Evolutionary conservation across 2,329 filamentous ascomycete genomes (phyloP).

Genomic region (Fusarium stilboides): DNA sequence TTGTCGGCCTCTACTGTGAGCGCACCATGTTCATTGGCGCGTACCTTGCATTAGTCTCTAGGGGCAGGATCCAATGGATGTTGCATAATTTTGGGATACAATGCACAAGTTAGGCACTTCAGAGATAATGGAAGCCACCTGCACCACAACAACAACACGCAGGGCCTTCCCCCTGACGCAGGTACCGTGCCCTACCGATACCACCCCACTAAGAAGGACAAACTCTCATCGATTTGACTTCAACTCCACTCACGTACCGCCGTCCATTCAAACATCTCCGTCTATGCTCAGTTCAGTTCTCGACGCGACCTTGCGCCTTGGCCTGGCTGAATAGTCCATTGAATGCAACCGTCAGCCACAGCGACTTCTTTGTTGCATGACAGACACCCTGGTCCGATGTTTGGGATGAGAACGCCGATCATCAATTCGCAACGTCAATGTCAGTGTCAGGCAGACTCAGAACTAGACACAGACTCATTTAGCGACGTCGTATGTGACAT

Average conservation of each 20-base stretch:
- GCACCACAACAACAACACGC: background rate
- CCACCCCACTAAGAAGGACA: constrained; percentile 37
- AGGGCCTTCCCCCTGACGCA: constrained; percentile 37
- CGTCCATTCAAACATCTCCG: constrained; percentile 31
- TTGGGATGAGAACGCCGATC: constrained; percentile 42
- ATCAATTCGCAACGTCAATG: constrained; percentile 9
- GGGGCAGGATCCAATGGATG: constrained; percentile 19
- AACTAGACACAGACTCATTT: constrained; percentile 27
- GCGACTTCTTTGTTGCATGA: constrained; percentile 47
- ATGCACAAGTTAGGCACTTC: no score
- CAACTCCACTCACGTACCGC: constrained; percentile 37
- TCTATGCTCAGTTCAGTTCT: constrained; percentile 26
- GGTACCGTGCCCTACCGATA: constrained; percentile 39
- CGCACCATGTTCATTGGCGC: constrained; percentile 36
- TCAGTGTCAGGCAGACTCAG: constrained; percentile 5
- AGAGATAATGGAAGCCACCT: constrained; percentile 13
- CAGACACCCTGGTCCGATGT: constrained; percentile 43
- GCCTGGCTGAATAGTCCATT: constrained; percentile 23
- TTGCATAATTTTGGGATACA: constrained; percentile 6
- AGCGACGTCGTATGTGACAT: constrained; percentile 38
- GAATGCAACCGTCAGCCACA: constrained; percentile 40
- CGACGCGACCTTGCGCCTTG: constrained; percentile 50
- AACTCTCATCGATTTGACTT: constrained; percentile 33
- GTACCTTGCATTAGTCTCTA: constrained; percentile 50
- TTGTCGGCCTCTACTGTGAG: constrained; percentile 27